phyloP scores from a whole-genome alignment of 1,284 basidiomycete genomes.

The Cystobasidium slooffiae region DNA sequence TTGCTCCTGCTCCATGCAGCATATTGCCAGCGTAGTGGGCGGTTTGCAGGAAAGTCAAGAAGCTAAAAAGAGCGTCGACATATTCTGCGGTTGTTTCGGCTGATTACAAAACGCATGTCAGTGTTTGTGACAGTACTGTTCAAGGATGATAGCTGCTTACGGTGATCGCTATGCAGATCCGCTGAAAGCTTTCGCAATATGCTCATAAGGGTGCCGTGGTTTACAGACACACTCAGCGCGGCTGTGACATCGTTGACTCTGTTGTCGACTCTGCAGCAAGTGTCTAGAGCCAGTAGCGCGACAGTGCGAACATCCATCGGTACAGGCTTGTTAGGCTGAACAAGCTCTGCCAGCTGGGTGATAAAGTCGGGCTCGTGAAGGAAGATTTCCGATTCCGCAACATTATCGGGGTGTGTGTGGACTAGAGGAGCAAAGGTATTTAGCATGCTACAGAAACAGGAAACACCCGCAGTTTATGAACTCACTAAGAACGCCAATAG shows the following conservation, averaged over 20 bases:
- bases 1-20: conserved; percentile 94
- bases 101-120: conserved; percentile 16
- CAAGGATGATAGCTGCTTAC: conserved; percentile 38
- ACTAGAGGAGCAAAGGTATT: not conserved
- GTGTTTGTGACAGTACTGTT: not conserved
- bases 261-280: conserved; percentile 79
- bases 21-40: conserved; percentile 84
- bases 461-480: not conserved
- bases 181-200: conserved; percentile 76
- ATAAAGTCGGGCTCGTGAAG: conserved; percentile 92
- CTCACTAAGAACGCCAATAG: conserved; percentile 78
- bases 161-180: conserved; percentile 62
- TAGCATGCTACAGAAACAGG: not conserved
- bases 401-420: conserved; percentile 66
- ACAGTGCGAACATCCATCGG: conserved; percentile 75
- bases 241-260: conserved; percentile 85
- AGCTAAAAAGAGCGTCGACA: conserved; percentile 81
- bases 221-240: conserved; percentile 91
- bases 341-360: conserved; percentile 81
- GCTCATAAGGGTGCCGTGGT: conserved; percentile 91
- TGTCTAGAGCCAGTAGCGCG: conserved; percentile 86
- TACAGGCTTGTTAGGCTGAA: conserved; percentile 72
- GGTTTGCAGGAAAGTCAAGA: conserved; percentile 84
- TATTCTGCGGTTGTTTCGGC: conserved; percentile 71
- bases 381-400: conserved; percentile 81